Evolutionary conservation across 2,329 filamentous ascomycete species (phyloP).

Genomic region (Colletotrichum sp.): DNA sequence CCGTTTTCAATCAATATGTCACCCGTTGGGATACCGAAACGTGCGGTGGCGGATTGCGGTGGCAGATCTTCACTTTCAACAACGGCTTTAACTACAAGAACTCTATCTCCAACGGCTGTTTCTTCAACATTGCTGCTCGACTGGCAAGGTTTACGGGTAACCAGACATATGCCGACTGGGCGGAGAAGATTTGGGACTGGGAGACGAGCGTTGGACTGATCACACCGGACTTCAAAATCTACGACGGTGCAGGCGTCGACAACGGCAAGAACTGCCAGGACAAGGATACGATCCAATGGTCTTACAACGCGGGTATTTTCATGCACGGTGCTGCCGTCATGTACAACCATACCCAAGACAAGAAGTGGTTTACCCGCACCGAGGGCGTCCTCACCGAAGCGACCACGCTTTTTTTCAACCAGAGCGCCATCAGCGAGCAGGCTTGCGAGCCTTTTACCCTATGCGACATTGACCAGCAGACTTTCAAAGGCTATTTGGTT

Average conservation of each 20-base stretch:
- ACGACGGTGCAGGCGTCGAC: conserved; percentile 49
- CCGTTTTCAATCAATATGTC: conserved; percentile 81
- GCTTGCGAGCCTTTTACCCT: conserved; percentile 66
- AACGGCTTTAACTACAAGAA: conserved; percentile 74
- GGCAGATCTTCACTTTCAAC: conserved; percentile 86
- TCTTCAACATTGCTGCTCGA: conserved; percentile 73
- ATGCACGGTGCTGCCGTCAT: conserved; percentile 67
- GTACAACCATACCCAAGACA: conserved; percentile 62
- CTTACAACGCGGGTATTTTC: conserved; percentile 73
- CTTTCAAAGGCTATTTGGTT: conserved; percentile 77
- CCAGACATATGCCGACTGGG: conserved; percentile 79
- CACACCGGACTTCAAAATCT: conserved; percentile 57
- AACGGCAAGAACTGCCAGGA: conserved; percentile 50
- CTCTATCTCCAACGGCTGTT: conserved; percentile 71
- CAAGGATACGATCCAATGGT: conserved; percentile 67
- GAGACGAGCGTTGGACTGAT: conserved; percentile 61
- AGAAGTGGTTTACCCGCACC: conserved; percentile 62
- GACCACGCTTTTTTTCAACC: conserved; percentile 60
- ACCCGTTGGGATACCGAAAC: conserved; percentile 69
- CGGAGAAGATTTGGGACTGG: conserved; percentile 74
- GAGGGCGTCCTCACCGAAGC: conserved; percentile 61
- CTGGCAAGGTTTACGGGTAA: conserved; percentile 82
- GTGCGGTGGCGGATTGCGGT: conserved; percentile 79
- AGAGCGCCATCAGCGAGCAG: conserved; percentile 65
- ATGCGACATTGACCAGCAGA: conserved; percentile 75